Evolutionary conservation across 345 rosid genomes (phyloP).

Genomic region (Eucalyptus pumila): DNA sequence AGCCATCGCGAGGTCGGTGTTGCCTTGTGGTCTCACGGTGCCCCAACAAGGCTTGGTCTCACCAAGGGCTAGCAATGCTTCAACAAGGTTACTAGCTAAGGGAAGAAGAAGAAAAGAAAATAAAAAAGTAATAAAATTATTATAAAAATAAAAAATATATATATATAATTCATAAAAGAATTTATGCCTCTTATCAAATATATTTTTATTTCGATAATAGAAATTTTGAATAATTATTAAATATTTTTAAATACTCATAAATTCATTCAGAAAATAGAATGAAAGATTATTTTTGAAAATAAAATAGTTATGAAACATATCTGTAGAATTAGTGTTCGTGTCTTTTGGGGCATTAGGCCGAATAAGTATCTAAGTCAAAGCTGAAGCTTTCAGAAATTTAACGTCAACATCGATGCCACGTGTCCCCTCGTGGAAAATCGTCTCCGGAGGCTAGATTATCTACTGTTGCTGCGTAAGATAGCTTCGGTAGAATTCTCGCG

Average conservation of each 20-base stretch:
- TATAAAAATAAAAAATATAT: too few species aligned
- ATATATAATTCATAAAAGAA: too few species aligned
- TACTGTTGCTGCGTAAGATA: neutral
- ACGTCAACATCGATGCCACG: neutral
- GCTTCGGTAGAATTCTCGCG: neutral
- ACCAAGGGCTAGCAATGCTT: too few species aligned
- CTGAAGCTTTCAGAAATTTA: neutral
- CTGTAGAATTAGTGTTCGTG: too few species aligned
- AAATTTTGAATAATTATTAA: fast-evolving
- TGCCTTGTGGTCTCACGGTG: fast-evolving
- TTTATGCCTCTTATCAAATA: fast-evolving
- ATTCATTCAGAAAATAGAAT: too few species aligned
- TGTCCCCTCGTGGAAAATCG: neutral
- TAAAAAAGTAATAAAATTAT: too few species aligned
- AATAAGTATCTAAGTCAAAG: neutral
- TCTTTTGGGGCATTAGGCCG: too few species aligned
- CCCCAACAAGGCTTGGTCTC: too few species aligned
- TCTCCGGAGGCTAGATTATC: neutral
- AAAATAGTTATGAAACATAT: too few species aligned
- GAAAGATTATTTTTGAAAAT: too few species aligned
- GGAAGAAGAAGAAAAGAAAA: too few species aligned
- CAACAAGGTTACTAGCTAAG: fast-evolving
- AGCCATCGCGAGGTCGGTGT: fast-evolving
- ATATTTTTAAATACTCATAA: too few species aligned
- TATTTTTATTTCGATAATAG: fast-evolving